Evolutionary conservation across 140 eudicot species (phyloP), one percentile per base, ranked within the genome.

Genomic region (Erigeron philadelphicus): DNA sequence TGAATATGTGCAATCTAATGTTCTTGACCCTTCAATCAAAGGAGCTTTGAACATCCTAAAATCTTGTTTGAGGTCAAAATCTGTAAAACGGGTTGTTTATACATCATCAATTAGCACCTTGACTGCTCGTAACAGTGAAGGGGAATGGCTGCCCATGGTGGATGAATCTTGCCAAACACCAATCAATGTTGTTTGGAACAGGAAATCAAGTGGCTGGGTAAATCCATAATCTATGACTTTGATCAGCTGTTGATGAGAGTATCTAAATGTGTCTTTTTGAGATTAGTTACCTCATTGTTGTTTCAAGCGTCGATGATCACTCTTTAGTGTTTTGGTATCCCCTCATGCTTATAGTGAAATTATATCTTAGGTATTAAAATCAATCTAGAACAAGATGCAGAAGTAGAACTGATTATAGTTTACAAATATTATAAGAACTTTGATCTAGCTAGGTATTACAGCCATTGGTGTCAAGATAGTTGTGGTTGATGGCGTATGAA

Each of bases 91-190:
- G 60, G 86, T 90, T 60, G 86, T 90, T 72, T 88, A 85, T 64
- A 90, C 96, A 38, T 90, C 97, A 63, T 90, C 97, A 9, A 80
- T 86, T 45, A 91, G 97, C 69, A 86, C 97, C 17, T 25, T 91
- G 79, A 88, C 96, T 9, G 95, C 95, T n/a, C 54, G 4, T 49
- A 82, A 82, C 52, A 78, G 75, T 40, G 78, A 76, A 21, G 96
- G 87, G 11, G 80, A 57, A 55, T 84, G 91, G 95, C 53, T 74
- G 67, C 78, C 69, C 4, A 44, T 84, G 21, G 96, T 91, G 9
- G 96, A 91, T 74, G 97, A 91, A 81, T 80, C 87, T 50, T 88
- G 89, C 67, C 94, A 53, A 64, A 71, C 57, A 12, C 84, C 85
- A 0, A 19, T 84, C 9, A 77, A 84, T 56, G 82, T 64, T 70